These are phyloP conservation scores for Globisporangium paddicum DNA, from an alignment of 352 stramenopile genomes.

Conservation along the genomic window DNA sequence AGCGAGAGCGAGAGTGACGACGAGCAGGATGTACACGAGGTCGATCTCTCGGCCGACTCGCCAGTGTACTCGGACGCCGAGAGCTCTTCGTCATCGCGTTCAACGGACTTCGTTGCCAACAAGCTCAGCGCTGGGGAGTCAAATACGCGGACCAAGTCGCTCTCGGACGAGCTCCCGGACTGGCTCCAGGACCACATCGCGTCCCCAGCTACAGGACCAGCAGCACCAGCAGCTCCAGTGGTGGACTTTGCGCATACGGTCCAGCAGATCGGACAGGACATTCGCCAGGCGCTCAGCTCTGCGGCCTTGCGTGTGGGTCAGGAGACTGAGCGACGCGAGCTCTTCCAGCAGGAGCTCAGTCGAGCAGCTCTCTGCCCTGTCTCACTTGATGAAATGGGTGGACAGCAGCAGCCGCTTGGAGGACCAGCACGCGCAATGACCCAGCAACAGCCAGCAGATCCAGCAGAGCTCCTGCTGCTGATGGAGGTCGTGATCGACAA, in stretches of 20 bases:
- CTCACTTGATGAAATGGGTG: background rate
- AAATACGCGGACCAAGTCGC: background rate
- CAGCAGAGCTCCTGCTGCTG: conserved; percentile 50
- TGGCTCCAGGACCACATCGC: conserved; percentile 14
- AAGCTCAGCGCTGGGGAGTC: too few species aligned
- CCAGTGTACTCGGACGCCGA: conserved; percentile 6
- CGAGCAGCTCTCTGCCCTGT: conserved; percentile 2
- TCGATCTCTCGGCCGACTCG: conserved; percentile 7
- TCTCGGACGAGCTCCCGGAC: conserved; percentile 13
- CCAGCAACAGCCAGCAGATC: background rate
- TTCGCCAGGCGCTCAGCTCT: conserved; percentile 47
- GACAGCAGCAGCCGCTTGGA: background rate
- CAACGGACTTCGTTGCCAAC: background rate
- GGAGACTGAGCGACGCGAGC: conserved; percentile 30
- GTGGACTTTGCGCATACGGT: conserved; percentile 21
- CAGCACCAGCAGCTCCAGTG: background rate
- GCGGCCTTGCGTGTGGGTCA: conserved; percentile 33
- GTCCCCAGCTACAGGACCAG: background rate
- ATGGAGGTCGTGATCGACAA: conserved; percentile 79
- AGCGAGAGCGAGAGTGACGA: conserved; percentile 2
- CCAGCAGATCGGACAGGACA: conserved; percentile 58
- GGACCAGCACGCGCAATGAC: background rate
- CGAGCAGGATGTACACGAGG: conserved; percentile 2
- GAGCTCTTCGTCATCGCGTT: conserved; percentile 4
- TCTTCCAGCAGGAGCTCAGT: conserved; percentile 34